phyloP scores from a whole-genome alignment of 2,329 filamentous ascomycete genomes.

The Colletotrichum somersetense region DNA sequence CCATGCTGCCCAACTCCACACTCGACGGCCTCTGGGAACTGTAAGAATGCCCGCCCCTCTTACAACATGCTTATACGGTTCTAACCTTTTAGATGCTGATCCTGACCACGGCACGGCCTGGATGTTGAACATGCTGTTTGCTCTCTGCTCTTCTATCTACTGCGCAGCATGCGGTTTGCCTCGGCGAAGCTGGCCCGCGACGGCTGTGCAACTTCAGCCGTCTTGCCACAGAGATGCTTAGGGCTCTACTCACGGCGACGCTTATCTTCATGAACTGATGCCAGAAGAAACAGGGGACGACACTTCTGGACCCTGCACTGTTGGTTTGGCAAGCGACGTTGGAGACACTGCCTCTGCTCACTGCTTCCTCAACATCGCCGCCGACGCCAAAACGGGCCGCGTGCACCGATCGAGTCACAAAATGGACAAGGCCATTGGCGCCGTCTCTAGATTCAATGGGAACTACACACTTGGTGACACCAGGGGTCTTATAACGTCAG shows the following conservation, averaged over 20 bases:
- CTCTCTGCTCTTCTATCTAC: not conserved
- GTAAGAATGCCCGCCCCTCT: not conserved
- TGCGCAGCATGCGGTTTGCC: not conserved
- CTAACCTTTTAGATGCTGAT: constrained; percentile 30
- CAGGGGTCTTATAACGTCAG: not conserved
- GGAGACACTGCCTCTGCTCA: not conserved
- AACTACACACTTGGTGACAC: not conserved
- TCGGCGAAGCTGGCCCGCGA: not conserved
- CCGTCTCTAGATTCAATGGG: not conserved
- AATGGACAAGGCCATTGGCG: not conserved
- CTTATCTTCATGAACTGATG: not conserved
- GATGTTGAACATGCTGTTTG: not conserved
- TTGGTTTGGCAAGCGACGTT: not conserved
- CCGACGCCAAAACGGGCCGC: not conserved
- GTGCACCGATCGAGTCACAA: not conserved
- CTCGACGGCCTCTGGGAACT: constrained; percentile 35
- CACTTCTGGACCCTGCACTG: not conserved
- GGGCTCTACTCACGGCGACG: not conserved
- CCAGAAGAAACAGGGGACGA: no score
- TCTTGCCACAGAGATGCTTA: not conserved
- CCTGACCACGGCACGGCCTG: not conserved
- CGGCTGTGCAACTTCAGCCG: not conserved
- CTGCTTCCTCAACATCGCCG: not conserved
- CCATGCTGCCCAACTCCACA: constrained; percentile 13
- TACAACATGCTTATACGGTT: not conserved